A percentile compares a stretch with the other conserved stretches of the same genome.
Conservation (phyloP, 2,329 filamentous ascomycete genomes). For the Pseudogymnoascus sp. region DNA sequence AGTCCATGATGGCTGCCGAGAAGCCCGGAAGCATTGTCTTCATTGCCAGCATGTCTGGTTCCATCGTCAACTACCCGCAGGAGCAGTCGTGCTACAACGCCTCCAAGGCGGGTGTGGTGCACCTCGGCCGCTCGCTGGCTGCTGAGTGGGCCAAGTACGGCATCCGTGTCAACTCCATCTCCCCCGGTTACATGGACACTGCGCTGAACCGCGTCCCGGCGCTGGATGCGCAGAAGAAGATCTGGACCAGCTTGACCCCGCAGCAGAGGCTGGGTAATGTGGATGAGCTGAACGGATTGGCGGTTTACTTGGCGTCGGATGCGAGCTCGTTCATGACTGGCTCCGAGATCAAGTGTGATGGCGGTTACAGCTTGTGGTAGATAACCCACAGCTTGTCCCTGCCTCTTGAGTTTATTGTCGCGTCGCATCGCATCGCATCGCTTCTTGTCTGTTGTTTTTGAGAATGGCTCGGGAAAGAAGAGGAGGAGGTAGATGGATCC, state of each 20-base stretch:
- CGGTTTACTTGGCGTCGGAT: slow-evolving; percentile 67
- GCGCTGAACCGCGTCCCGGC: slow-evolving; percentile 69
- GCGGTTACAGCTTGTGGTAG: slow-evolving; percentile 58
- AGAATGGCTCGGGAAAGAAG: neutral
- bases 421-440: neutral
- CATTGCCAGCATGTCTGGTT: slow-evolving; percentile 72
- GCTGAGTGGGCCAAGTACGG: slow-evolving; percentile 77
- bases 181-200: slow-evolving; percentile 81
- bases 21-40: slow-evolving; percentile 67
- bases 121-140: slow-evolving; percentile 71
- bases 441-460: neutral
- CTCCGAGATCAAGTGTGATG: slow-evolving; percentile 62
- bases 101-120: slow-evolving; percentile 71
- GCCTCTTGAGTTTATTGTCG: neutral
- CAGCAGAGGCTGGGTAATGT: slow-evolving; percentile 64
- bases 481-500: neutral
- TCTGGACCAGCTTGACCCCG: slow-evolving; percentile 67
- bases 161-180: slow-evolving; percentile 79
- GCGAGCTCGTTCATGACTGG: slow-evolving; percentile 71
- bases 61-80: slow-evolving; percentile 79
- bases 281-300: slow-evolving; percentile 69
- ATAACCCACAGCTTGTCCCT: neutral
- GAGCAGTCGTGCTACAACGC: slow-evolving; percentile 79
- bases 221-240: slow-evolving; percentile 73
- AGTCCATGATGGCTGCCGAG: slow-evolving; percentile 62